phyloP scores from a whole-genome alignment of 2,329 filamentous ascomycete species.

The Aspergillus sp. region DNA sequence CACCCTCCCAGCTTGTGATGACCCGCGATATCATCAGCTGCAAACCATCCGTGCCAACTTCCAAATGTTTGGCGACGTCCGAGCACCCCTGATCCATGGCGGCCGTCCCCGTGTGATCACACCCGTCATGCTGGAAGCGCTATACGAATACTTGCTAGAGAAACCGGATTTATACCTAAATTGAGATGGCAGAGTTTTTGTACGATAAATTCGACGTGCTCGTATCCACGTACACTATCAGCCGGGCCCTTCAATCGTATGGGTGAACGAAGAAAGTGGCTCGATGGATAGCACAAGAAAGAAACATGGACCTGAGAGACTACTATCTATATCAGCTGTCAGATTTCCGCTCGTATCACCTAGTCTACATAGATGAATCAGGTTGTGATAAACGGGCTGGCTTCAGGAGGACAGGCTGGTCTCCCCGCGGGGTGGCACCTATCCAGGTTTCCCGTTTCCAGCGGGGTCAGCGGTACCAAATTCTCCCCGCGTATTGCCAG shows the following conservation, averaged over 20 bases:
- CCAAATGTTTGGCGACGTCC: conserved; percentile 6
- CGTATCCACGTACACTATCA: conserved; percentile 3
- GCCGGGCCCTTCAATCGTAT: not conserved
- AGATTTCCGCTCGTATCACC: not conserved
- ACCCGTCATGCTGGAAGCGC: conserved; percentile 4
- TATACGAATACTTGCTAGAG: conserved; percentile 22
- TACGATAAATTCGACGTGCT: conserved; percentile 16
- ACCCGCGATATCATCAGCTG: not conserved
- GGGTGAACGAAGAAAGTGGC: not conserved
- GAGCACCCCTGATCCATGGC: conserved; percentile 5
- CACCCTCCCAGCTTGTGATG: conserved; percentile 9
- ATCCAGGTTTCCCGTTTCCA: conserved; percentile 10
- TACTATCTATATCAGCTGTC: not conserved
- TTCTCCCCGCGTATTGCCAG: not conserved
- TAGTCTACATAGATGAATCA: conserved; percentile 4
- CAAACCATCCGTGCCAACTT: conserved; percentile 6
- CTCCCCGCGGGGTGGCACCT: not conserved
- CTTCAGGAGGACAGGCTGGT: conserved; percentile 1
- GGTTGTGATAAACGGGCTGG: conserved; percentile 9
- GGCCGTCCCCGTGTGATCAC: conserved; percentile 3
- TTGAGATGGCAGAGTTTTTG: conserved; percentile 23
- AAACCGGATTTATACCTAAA: conserved; percentile 24
- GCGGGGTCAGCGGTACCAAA: not conserved
- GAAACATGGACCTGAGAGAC: not conserved
- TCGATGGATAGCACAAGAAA: not conserved